These are phyloP conservation scores for Lunularia cruciata DNA, from an alignment of 225 moss, liverwort and hornwort species.

Conservation along the genomic window DNA sequence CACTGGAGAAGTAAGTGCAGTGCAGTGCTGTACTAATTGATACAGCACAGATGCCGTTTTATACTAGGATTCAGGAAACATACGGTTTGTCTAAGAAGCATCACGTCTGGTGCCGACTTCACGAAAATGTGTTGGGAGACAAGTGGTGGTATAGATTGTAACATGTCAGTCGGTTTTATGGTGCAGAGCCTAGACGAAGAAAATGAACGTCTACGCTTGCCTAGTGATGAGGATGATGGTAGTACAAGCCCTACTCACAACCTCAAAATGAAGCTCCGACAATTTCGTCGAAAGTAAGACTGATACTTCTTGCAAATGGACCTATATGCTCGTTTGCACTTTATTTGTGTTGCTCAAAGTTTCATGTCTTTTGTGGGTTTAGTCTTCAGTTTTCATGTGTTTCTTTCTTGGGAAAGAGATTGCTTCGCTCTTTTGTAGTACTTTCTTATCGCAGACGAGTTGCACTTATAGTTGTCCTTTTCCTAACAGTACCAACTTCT, in stretches of 20 bases:
- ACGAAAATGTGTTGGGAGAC: background rate
- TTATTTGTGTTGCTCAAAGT: too few species aligned
- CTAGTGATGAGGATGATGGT: conserved; percentile 47
- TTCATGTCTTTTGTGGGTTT: too few species aligned
- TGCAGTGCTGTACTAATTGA: too few species aligned
- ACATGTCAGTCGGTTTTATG: background rate
- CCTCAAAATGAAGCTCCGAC: conserved; percentile 75
- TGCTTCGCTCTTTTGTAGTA: background rate
- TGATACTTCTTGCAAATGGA: background rate
- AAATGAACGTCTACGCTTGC: conserved; percentile 53
- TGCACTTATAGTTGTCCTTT: background rate
- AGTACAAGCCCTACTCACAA: conserved; percentile 59
- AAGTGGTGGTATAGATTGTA: background rate
- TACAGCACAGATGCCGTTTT: background rate
- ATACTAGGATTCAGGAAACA: background rate
- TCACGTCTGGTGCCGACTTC: background rate
- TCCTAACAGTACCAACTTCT: conserved; percentile 48
- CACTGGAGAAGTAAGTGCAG: conserved; percentile 16
- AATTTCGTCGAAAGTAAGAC: conserved; percentile 84
- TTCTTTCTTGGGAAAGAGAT: background rate
- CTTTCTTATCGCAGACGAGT: background rate
- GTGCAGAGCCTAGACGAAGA: conserved; percentile 67
- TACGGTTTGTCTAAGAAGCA: background rate
- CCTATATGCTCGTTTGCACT: background rate
- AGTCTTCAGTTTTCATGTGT: too few species aligned